These are phyloP conservation scores for Tetradesmus lagerheimii DNA, from an alignment of 139 green algal genomes.

Conservation along the genomic window DNA sequence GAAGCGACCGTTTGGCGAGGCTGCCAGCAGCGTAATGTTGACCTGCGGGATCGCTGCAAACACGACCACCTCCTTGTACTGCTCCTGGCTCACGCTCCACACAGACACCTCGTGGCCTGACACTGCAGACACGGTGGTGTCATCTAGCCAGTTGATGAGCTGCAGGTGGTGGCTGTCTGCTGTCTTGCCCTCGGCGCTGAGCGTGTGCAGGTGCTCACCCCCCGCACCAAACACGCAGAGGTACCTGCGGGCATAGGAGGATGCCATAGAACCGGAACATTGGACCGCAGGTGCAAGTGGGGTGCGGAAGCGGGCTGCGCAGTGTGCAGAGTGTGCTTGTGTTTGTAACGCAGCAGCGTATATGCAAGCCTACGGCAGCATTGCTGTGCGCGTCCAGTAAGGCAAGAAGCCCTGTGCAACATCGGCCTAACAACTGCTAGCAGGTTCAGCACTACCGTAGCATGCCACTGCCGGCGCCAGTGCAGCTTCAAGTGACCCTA, in stretches of 20 bases:
- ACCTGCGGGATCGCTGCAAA: constrained; percentile 64
- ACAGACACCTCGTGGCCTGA: constrained; percentile 51
- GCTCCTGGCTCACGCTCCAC: constrained; percentile 52
- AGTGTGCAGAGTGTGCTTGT: no score
- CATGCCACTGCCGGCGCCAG: no score
- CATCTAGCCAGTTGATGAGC: constrained; percentile 50
- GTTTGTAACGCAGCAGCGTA: no score
- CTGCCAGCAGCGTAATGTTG: constrained; percentile 12
- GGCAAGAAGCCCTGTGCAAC: no score
- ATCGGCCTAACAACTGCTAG: no score
- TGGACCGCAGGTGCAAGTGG: no score
- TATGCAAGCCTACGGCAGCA: not conserved
- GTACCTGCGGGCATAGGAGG: no score
- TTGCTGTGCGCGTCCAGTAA: no score
- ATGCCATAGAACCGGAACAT: no score
- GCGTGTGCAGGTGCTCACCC: constrained; percentile 62
- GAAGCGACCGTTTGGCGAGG: constrained; percentile 37
- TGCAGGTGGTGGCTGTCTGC: constrained; percentile 36
- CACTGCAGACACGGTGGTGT: constrained; percentile 43
- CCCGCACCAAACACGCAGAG: constrained; percentile 64
- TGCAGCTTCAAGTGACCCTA: no score
- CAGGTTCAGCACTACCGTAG: no score
- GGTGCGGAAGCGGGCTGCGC: no score
- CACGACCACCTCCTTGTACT: constrained; percentile 32
- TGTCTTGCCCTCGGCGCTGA: constrained; percentile 26